phyloP scores from a whole-genome alignment of 2,329 filamentous ascomycete genomes.

The Ustulina deusta region DNA sequence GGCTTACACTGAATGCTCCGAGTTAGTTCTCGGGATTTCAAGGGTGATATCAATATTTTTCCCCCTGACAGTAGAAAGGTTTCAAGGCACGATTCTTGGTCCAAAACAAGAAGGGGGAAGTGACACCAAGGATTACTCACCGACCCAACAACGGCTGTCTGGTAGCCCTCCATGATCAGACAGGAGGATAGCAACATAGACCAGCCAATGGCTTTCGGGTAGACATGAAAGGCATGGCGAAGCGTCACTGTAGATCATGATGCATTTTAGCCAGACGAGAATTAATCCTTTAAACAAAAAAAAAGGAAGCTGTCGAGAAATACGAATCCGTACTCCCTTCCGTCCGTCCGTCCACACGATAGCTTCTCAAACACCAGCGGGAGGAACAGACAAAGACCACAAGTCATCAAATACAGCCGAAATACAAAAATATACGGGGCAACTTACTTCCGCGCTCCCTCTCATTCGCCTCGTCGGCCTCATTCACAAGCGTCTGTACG shows the following conservation, averaged over 20 bases:
- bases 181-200: slow-evolving; percentile 57
- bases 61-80: background rate
- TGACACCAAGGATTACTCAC: background rate
- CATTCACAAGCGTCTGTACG: slow-evolving; percentile 48
- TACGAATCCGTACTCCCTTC: background rate
- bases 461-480: slow-evolving; percentile 56
- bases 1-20: slow-evolving; percentile 40
- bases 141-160: slow-evolving; percentile 48
- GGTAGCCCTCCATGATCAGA: slow-evolving; percentile 55
- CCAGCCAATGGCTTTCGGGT: slow-evolving; percentile 58
- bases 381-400: background rate
- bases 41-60: background rate
- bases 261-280: slow-evolving; percentile 1
- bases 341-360: background rate
- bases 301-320: background rate
- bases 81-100: background rate
- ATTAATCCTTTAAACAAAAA: background rate
- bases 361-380: background rate
- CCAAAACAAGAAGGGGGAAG: background rate
- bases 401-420: background rate
- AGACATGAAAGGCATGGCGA: slow-evolving; percentile 56
- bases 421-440: background rate
- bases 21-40: background rate
- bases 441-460: slow-evolving; percentile 51
- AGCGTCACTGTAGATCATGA: slow-evolving; percentile 50